A percentile compares a stretch with the other conserved stretches of the same genome.
These are phyloP conservation scores for Phytophthora podocarpi DNA, from an alignment of 352 stramenopile genomes.

Conservation along the genomic window DNA sequence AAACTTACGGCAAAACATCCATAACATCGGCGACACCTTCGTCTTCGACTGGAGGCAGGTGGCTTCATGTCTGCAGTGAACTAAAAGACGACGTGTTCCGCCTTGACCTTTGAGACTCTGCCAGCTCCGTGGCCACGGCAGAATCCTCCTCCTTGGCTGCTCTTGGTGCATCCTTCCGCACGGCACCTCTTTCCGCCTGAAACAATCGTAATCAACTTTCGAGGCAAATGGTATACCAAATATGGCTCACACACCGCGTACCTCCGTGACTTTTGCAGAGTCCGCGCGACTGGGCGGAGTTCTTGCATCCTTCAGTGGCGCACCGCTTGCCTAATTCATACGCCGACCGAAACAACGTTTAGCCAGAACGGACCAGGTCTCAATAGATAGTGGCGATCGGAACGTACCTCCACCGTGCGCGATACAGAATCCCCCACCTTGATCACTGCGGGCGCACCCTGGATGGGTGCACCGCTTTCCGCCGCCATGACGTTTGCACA, in stretches of 20 bases:
- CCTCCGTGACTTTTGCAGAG: conserved; percentile 89
- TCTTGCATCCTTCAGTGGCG: conserved; percentile 61
- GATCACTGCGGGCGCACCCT: conserved; percentile 72
- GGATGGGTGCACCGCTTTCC: conserved; percentile 73
- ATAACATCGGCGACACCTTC: not conserved
- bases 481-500: conserved; percentile 87
- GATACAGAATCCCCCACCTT: conserved; percentile 88
- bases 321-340: conserved; percentile 65
- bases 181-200: conserved; percentile 73
- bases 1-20: conserved; percentile 12
- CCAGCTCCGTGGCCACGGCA: conserved; percentile 61
- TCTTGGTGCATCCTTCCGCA: conserved; percentile 63
- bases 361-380: not conserved
- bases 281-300: conserved; percentile 81
- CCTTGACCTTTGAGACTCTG: not conserved
- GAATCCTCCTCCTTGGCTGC: conserved; percentile 69
- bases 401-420: conserved; percentile 69
- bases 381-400: not conserved
- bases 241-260: conserved; percentile 12
- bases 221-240: not conserved
- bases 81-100: conserved; percentile 1
- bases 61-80: not conserved
- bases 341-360: conserved; percentile 1
- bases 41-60: not conserved
- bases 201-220: conserved; percentile 1